Evolutionary conservation across 208 protist species (phyloP).

Genomic region (Acanthamoeba healyi): DNA sequence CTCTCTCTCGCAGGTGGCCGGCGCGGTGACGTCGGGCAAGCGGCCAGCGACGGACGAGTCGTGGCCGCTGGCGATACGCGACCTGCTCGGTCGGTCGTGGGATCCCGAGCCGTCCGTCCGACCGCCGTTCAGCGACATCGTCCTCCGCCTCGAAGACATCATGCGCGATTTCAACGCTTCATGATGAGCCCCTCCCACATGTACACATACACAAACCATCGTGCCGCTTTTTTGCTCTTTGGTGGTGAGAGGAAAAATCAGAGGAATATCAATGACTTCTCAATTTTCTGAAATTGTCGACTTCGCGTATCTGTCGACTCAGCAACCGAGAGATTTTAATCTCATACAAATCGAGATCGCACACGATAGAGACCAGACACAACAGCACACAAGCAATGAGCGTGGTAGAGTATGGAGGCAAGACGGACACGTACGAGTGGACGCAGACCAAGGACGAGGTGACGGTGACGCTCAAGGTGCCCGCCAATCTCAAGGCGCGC

Average conservation of each 20-base stretch:
- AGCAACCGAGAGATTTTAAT: too few relatives aligned
- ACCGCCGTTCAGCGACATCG: constrained; percentile 75
- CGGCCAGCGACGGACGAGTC: background rate
- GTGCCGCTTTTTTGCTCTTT: too few relatives aligned
- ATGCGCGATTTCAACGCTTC: background rate
- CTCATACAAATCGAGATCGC: too few relatives aligned
- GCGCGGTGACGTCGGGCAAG: constrained; percentile 49
- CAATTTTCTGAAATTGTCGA: too few relatives aligned
- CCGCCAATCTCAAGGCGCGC: background rate
- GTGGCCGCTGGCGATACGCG: background rate
- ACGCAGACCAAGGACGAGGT: constrained; percentile 71
- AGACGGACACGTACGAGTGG: constrained; percentile 70
- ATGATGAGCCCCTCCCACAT: too few relatives aligned
- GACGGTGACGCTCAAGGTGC: constrained; percentile 28
- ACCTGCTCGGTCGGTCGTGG: constrained; percentile 76
- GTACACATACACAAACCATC: too few relatives aligned
- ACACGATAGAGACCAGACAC: background rate
- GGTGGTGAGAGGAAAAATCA: too few relatives aligned
- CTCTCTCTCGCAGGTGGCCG: constrained; percentile 67
- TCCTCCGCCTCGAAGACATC: constrained; percentile 34
- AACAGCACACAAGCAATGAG: background rate
- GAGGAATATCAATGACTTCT: too few relatives aligned
- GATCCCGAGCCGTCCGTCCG: constrained; percentile 54
- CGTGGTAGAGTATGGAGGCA: constrained; percentile 72
- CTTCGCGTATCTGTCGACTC: too few relatives aligned